Percentiles rank a stretch among this genome's conserved stretches.
Evolutionary conservation across 2,329 filamentous ascomycete genomes (phyloP).

Genomic region (Apiospora koreana): DNA sequence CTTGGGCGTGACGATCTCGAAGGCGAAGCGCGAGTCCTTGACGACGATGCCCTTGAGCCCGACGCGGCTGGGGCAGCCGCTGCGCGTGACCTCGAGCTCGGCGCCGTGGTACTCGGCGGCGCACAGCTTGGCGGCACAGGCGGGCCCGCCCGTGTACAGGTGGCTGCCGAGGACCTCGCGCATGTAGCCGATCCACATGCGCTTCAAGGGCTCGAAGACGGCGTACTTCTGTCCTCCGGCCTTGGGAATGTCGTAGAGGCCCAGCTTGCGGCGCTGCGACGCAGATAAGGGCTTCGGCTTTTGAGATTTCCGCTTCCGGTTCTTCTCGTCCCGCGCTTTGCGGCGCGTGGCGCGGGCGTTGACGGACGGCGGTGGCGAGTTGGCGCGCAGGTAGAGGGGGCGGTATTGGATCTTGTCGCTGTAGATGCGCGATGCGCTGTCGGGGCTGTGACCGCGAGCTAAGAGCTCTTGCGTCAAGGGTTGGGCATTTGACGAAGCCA

Average conservation of each 20-base stretch:
- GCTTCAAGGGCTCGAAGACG: slow-evolving; percentile 75
- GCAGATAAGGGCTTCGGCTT: slow-evolving; percentile 74
- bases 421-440: slow-evolving; percentile 71
- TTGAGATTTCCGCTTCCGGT: slow-evolving; percentile 44
- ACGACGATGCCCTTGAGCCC: slow-evolving; percentile 86
- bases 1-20: slow-evolving; percentile 77
- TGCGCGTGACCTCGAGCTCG: slow-evolving; percentile 77
- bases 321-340: slow-evolving; percentile 49
- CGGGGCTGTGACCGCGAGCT: slow-evolving; percentile 74
- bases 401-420: slow-evolving; percentile 81
- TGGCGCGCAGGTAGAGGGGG: slow-evolving; percentile 75
- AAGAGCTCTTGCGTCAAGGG: slow-evolving; percentile 66
- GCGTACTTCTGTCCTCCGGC: slow-evolving; percentile 69
- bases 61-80: slow-evolving; percentile 77
- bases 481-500: slow-evolving; percentile 26
- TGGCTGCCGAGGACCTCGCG: slow-evolving; percentile 73
- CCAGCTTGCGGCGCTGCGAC: slow-evolving; percentile 71
- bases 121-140: slow-evolving; percentile 71
- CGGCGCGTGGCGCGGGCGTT: slow-evolving; percentile 56
- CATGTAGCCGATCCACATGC: slow-evolving; percentile 83
- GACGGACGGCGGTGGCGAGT: slow-evolving; percentile 62
- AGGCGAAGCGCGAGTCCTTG: slow-evolving; percentile 81
- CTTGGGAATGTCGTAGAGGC: slow-evolving; percentile 74
- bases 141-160: slow-evolving; percentile 55
- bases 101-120: slow-evolving; percentile 93